phyloP scores from a whole-genome alignment of 73 alveolate genomes.

The Durusdinium trenchii region DNA sequence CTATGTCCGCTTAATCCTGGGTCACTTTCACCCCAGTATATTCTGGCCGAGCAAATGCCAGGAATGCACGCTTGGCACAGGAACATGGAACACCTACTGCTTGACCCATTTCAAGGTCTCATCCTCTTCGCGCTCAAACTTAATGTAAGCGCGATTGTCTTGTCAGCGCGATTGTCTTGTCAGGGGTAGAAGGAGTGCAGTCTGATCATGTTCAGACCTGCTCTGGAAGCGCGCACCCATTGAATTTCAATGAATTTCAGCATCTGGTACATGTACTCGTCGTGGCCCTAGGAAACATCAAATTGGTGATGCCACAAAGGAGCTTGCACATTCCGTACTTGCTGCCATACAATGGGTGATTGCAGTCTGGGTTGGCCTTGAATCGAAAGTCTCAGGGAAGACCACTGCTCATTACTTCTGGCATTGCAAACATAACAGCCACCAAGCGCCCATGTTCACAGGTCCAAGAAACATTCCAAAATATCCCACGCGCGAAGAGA shows the following conservation, averaged over 20 bases:
- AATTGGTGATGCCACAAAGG: conserved; percentile 37
- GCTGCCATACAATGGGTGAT: background rate
- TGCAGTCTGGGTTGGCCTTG: conserved; percentile 24
- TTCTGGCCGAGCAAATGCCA: too few relatives aligned
- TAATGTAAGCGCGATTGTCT: conserved; percentile 43
- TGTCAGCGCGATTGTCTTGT: too few relatives aligned
- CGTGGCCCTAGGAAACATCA: conserved; percentile 54
- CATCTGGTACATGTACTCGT: conserved; percentile 61
- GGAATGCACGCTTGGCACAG: too few relatives aligned
- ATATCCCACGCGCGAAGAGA: too few relatives aligned
- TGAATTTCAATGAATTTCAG: conserved; percentile 27
- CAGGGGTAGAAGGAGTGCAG: conserved; percentile 63
- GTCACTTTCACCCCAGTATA: too few relatives aligned
- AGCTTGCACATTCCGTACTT: conserved; percentile 31
- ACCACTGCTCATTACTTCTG: too few relatives aligned
- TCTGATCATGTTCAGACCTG: conserved; percentile 46
- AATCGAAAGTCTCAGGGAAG: conserved; percentile 2
- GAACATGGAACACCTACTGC: too few relatives aligned
- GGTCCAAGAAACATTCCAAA: too few relatives aligned
- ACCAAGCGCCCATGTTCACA: too few relatives aligned
- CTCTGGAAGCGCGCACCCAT: conserved; percentile 64
- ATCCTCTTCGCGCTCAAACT: conserved; percentile 25
- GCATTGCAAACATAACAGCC: too few relatives aligned
- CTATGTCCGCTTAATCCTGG: too few relatives aligned
- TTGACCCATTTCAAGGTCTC: conserved; percentile 61